Percentiles rank a stretch among this genome's conserved stretches.
These are phyloP conservation scores for Micractinium conductrix DNA, from an alignment of 139 green algal genomes.

Conservation along the genomic window DNA sequence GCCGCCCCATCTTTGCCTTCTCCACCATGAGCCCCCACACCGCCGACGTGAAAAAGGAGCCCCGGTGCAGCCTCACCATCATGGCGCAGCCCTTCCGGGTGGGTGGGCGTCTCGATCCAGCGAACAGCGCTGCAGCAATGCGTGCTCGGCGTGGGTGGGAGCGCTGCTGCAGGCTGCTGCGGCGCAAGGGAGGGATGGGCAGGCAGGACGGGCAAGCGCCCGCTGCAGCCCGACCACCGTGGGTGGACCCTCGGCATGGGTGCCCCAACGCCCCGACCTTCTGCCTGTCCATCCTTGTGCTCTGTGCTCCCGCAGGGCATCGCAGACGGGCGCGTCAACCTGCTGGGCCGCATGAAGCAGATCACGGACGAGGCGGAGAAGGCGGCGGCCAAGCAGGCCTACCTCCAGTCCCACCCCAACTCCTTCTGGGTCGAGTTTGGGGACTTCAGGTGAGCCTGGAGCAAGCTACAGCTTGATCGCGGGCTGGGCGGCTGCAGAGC, in stretches of 20 bases:
- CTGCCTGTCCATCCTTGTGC: too few relatives aligned
- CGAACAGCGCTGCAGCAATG: too few relatives aligned
- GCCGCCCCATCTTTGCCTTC: constrained; percentile 69
- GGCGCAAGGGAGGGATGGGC: too few relatives aligned
- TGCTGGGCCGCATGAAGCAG: constrained; percentile 59
- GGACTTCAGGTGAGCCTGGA: constrained; percentile 65
- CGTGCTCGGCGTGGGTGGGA: too few relatives aligned
- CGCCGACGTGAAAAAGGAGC: constrained; percentile 67
- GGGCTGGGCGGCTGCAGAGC: too few relatives aligned
- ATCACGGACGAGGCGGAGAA: constrained; percentile 54
- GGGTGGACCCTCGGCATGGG: too few relatives aligned
- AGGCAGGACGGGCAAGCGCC: too few relatives aligned
- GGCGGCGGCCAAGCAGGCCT: constrained; percentile 55
- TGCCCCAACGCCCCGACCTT: too few relatives aligned
- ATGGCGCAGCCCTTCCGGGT: constrained; percentile 68
- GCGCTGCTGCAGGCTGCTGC: too few relatives aligned
- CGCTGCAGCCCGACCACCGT: too few relatives aligned
- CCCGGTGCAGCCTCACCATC: constrained; percentile 67
- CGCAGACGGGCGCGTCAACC: constrained; percentile 69
- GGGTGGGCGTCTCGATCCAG: not conserved
- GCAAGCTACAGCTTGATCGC: too few relatives aligned
- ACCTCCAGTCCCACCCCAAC: constrained; percentile 74
- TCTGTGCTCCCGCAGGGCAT: constrained; percentile 52
- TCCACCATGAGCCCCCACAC: constrained; percentile 74
- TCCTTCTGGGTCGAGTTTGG: constrained; percentile 88